A percentile compares a stretch with the other conserved stretches of the same genome.
These are phyloP conservation scores for Trichoderma cornu-damae DNA, from an alignment of 2,329 filamentous ascomycete genomes.

Conservation along the genomic window DNA sequence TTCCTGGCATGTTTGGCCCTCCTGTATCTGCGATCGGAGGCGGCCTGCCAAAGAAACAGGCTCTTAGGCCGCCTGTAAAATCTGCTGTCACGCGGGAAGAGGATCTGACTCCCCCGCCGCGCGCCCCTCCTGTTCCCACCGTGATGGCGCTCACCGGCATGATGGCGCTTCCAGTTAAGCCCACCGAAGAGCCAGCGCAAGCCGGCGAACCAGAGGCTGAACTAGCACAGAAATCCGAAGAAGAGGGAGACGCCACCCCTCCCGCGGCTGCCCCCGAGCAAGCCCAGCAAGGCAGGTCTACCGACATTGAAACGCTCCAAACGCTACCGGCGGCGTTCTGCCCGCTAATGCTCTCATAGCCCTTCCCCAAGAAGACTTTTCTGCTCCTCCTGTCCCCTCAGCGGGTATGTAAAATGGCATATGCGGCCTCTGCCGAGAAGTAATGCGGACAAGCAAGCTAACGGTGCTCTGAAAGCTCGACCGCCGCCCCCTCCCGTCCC, in stretches of 20 bases:
- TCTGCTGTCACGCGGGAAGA: conserved; percentile 43
- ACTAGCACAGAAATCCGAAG: conserved; percentile 21
- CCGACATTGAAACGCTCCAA: background rate
- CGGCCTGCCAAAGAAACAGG: conserved; percentile 49
- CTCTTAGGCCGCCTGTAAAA: conserved; percentile 38
- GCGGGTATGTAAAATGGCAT: conserved; percentile 52
- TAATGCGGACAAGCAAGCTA: background rate
- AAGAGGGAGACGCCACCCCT: conserved; percentile 29
- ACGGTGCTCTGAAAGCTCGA: conserved; percentile 10
- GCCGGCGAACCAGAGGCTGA: conserved; percentile 32
- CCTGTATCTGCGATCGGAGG: conserved; percentile 59
- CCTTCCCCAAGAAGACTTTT: conserved; percentile 46
- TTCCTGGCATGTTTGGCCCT: conserved; percentile 86
- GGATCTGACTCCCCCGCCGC: conserved; percentile 38
- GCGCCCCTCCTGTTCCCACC: conserved; percentile 49
- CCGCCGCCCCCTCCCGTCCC: conserved; percentile 14
- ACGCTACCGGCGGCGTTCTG: background rate
- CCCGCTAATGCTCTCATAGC: conserved; percentile 29
- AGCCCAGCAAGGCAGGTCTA: conserved; percentile 24
- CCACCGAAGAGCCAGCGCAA: conserved; percentile 38
- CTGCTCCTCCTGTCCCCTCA: conserved; percentile 53
- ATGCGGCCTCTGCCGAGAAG: background rate
- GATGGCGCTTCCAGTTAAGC: conserved; percentile 43
- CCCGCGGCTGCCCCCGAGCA: conserved; percentile 30
- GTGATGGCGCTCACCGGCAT: conserved; percentile 65